A percentile compares a stretch with the other conserved stretches of the same genome.
Conservation (phyloP, 768 basidiomycete species). For the Artomyces pyxidatus region DNA sequence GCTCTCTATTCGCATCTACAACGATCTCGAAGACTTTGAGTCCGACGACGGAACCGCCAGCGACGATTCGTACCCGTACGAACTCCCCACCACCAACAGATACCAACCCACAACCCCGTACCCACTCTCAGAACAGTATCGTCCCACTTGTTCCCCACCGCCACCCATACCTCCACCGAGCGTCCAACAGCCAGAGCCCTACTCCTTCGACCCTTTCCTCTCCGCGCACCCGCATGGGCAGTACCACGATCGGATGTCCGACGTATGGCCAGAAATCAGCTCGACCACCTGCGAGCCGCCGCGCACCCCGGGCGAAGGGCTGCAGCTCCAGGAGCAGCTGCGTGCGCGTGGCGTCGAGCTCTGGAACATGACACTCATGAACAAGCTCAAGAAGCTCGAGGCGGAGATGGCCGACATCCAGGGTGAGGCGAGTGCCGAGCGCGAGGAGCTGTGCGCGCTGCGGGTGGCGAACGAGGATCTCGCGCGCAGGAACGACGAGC, state of each 20-base stretch:
- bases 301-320: neutral
- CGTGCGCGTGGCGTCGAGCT: neutral
- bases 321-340: neutral
- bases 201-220: constrained; percentile 2
- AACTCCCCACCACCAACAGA: constrained; percentile 9
- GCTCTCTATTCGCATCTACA: constrained; percentile 10
- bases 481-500: neutral
- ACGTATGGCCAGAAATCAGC: neutral
- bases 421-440: neutral
- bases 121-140: neutral
- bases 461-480: neutral
- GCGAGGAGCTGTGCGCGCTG: neutral
- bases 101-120: neutral
- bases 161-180: neutral
- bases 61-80: constrained; percentile 9
- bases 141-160: neutral
- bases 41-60: constrained; percentile 10
- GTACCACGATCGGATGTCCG: constrained; percentile 10
- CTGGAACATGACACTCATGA: neutral
- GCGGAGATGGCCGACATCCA: neutral
- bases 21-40: constrained; percentile 7
- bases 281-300: neutral
- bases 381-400: neutral
- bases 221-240: constrained; percentile 7
- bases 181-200: neutral